These are phyloP conservation scores for Martiniozyma abietophila DNA, from an alignment of 805 yeast species.

Conservation along the genomic window DNA sequence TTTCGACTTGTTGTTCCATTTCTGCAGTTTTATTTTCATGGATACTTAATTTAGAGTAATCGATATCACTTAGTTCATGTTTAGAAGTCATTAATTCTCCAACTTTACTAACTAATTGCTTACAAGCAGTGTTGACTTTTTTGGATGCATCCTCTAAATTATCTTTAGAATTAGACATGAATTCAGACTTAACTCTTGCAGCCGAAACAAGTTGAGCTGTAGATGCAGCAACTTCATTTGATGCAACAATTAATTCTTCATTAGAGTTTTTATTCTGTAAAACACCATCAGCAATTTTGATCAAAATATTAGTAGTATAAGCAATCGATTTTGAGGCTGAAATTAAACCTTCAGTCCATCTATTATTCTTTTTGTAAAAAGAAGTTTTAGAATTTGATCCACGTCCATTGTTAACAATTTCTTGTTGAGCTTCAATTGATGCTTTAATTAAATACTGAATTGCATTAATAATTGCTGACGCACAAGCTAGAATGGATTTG, in stretches of 20 bases:
- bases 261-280: conserved; percentile 49
- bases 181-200: conserved; percentile 74
- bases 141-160: conserved; percentile 59
- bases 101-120: conserved; percentile 59
- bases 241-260: conserved; percentile 82
- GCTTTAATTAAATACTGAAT: conserved; percentile 62
- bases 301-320: conserved; percentile 68
- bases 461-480: conserved; percentile 72
- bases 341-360: conserved; percentile 91
- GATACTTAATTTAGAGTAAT: conserved; percentile 57
- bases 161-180: conserved; percentile 69
- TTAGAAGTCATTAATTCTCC: conserved; percentile 16
- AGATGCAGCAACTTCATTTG: conserved; percentile 85
- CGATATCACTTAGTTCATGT: conserved; percentile 35
- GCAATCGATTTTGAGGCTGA: conserved; percentile 88
- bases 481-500: conserved; percentile 68
- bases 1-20: conserved; percentile 91
- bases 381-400: conserved; percentile 61
- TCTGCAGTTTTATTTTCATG: conserved; percentile 80
- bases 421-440: conserved; percentile 73
- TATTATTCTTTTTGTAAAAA: conserved; percentile 75
- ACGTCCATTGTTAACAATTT: conserved; percentile 55
- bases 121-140: conserved; percentile 68
- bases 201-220: conserved; percentile 92
- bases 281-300: conserved; percentile 82